Evolutionary conservation across 768 basidiomycete species (phyloP).

Genomic region (Wakefieldia striispora): DNA sequence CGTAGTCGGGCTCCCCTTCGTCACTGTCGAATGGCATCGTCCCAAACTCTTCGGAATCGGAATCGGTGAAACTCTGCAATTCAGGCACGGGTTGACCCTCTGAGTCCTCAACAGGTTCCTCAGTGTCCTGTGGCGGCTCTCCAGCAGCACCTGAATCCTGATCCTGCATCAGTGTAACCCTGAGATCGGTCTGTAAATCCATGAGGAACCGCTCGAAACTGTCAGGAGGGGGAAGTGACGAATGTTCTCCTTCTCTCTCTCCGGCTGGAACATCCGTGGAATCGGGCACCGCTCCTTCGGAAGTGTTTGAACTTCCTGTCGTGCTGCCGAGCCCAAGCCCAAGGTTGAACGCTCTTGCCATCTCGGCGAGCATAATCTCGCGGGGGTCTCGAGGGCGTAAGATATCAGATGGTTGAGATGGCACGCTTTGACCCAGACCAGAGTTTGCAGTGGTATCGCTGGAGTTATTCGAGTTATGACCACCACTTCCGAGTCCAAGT

Average conservation of each 20-base stretch:
- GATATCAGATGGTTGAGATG: conserved; percentile 10
- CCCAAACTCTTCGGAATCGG: conserved; percentile 29
- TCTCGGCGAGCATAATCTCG: conserved; percentile 74
- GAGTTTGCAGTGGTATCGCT: conserved; percentile 6
- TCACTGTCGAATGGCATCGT: conserved; percentile 14
- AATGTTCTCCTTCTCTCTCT: conserved; percentile 15
- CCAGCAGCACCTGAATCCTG: conserved; percentile 10
- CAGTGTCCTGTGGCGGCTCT: conserved; percentile 2
- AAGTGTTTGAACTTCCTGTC: conserved; percentile 6
- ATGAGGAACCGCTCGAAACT: conserved; percentile 81
- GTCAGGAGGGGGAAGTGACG: conserved; percentile 48
- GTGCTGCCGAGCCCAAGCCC: conserved; percentile 51
- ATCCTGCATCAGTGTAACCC: conserved; percentile 54
- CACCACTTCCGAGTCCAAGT: conserved; percentile 47
- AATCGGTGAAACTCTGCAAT: conserved; percentile 22
- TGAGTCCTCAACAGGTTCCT: conserved; percentile 13
- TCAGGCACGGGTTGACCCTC: conserved; percentile 25
- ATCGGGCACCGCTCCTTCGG: conserved; percentile 10
- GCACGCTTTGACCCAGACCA: conserved; percentile 5
- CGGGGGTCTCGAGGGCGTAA: conserved; percentile 45
- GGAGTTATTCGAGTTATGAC: conserved; percentile 12
- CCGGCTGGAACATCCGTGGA: neutral
- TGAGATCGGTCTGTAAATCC: conserved; percentile 72
- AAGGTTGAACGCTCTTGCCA: conserved; percentile 77
- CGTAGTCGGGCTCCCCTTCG: conserved; percentile 29